Percentiles rank a stretch among this genome's conserved stretches.
phyloP scores from a whole-genome alignment of 1,139 yeast species.

The Insectozyma bohioensis region DNA sequence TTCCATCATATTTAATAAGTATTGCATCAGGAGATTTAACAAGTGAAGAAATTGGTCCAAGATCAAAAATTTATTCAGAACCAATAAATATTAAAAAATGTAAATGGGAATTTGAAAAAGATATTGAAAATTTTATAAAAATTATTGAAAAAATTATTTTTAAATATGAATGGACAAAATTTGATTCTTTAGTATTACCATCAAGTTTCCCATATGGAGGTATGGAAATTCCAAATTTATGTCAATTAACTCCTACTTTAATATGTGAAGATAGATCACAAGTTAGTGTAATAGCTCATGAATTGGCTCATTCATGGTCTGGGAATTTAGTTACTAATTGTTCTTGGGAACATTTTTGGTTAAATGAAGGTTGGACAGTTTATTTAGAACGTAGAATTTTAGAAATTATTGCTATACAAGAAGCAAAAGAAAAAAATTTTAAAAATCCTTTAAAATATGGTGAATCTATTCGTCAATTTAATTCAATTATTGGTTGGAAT shows the following conservation, averaged over 20 bases:
- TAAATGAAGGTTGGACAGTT: constrained; percentile 96
- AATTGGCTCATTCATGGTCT: constrained; percentile 89
- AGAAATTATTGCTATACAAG: constrained; percentile 46
- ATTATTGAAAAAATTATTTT: constrained; percentile 82
- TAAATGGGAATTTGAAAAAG: constrained; percentile 77
- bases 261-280: constrained; percentile 84
- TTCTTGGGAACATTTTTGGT: constrained; percentile 94
- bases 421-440: constrained; percentile 7
- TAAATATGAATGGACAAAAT: constrained; percentile 82
- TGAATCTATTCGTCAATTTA: constrained; percentile 72
- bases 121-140: constrained; percentile 74
- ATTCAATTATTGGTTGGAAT: constrained; percentile 87
- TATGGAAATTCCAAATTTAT: constrained; percentile 92
- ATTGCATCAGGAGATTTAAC: constrained; percentile 82
- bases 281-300: constrained; percentile 89
- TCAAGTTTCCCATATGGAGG: constrained; percentile 92
- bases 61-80: constrained; percentile 81
- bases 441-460: constrained; percentile 47
- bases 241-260: constrained; percentile 89
- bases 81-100: constrained; percentile 68
- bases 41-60: constrained; percentile 75
- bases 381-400: constrained; percentile 83
- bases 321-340: constrained; percentile 89
- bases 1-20: constrained; percentile 82
- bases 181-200: constrained; percentile 80